These are phyloP conservation scores for Endoconidiophora polonica DNA, from an alignment of 2,329 filamentous ascomycete species.

Conservation along the genomic window DNA sequence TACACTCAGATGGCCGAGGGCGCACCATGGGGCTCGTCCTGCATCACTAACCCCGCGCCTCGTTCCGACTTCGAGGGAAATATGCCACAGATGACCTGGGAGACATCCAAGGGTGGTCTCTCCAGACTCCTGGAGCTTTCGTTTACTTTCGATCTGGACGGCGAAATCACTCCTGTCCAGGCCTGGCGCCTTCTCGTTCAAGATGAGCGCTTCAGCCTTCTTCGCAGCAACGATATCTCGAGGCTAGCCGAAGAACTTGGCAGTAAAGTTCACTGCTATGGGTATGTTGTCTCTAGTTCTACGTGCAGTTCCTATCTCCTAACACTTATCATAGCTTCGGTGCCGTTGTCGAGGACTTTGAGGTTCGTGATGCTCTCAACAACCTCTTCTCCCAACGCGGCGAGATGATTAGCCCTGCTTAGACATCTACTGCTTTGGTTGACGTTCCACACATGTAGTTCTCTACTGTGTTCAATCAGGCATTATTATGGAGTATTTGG, in stretches of 20 bases:
- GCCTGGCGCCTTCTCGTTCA: slow-evolving; percentile 70
- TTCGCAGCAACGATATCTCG: slow-evolving; percentile 53
- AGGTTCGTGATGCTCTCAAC: slow-evolving; percentile 62
- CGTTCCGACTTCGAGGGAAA: slow-evolving; percentile 13
- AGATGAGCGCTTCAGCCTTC: slow-evolving; percentile 49
- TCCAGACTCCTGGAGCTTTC: slow-evolving; percentile 72
- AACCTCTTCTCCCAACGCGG: slow-evolving; percentile 37
- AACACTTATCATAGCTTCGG: slow-evolving; percentile 31
- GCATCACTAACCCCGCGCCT: slow-evolving; percentile 20
- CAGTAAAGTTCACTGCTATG: slow-evolving; percentile 79
- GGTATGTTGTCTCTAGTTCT: slow-evolving; percentile 39
- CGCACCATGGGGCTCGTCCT: slow-evolving; percentile 34
- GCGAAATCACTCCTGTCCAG: slow-evolving; percentile 90
- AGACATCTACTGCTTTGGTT: not conserved
- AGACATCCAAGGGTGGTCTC: slow-evolving; percentile 60
- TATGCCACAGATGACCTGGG: slow-evolving; percentile 59
- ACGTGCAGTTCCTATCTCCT: slow-evolving; percentile 5
- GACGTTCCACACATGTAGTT: too few relatives aligned
- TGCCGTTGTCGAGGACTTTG: slow-evolving; percentile 49
- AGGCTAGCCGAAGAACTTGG: slow-evolving; percentile 56
- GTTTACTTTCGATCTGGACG: slow-evolving; percentile 64
- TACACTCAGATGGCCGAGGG: slow-evolving; percentile 32
- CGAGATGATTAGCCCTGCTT: not conserved
- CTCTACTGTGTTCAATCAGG: not conserved
- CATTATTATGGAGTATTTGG: not conserved